Evolutionary conservation across 129 eudicot genomes (phyloP), one percentile per base, ranked within the genome.

Genomic region (Saposhnikovia divaricata): DNA sequence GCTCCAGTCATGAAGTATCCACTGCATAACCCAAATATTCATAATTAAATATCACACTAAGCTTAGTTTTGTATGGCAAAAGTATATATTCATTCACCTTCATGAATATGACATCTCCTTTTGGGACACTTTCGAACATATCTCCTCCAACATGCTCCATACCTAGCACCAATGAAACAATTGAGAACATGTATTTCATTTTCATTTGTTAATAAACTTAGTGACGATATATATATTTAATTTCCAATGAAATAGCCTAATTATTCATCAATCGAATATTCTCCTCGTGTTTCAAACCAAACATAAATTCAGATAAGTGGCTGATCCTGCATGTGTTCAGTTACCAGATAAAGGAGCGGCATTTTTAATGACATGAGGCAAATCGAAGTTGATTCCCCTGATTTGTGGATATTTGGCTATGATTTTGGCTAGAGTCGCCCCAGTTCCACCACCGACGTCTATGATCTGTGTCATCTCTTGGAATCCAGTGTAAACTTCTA

Each of bases 401-500:
- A 72, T 72, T 25, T 38, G 18, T 3, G 76, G 76, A 40, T 38
- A 72, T 21, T 72, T 72, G 50, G 76, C 43, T 37, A 72, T 72
- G 76, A 72, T 72, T 19, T 21, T 39, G 48, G 76, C 31, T 40
- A 72, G 18, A 1, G 76, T 72, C 42, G 46, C 47, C 47, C 76
- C 76, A 0, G 27, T 38, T 40, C 76, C 66, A 16, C 81, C 85
- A n/a, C 78, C 85, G 7, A 82, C 82, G 63, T 83, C 83, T 15
- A 79, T 40, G 6, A 83, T 18, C 76, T 65, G 63, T 57, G 68
- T 68, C n/a, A 79, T 12, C 9, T 66, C 82, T 23, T 78, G 42
- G 25, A 83, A 83, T 63, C 86, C 86, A 15, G 48, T 74, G 55
- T 83, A 83, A n/a, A 23, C 42, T 34, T 83, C 76, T 28, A 79